phyloP scores from a whole-genome alignment of 495 filamentous ascomycete species.

The Sordaria brevicollis region DNA sequence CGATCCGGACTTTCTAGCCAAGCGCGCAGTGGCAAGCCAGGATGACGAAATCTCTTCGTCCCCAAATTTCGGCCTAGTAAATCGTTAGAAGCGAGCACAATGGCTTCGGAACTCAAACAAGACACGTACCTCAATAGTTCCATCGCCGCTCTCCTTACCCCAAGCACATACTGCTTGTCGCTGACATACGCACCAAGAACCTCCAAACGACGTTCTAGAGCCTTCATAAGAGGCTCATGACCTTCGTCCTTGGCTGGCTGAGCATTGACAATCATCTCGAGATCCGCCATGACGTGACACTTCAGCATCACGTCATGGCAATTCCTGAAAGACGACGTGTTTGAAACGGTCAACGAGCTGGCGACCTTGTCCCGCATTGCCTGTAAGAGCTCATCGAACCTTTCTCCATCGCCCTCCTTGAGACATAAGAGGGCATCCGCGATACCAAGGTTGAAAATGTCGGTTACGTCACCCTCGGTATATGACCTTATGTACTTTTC shows the following conservation, averaged over 20 bases:
- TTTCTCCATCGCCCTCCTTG: slow-evolving; percentile 37
- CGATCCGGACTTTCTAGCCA: slow-evolving; percentile 76
- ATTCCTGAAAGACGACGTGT: slow-evolving; percentile 66
- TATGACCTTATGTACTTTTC: slow-evolving; percentile 52
- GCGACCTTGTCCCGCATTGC: slow-evolving; percentile 60
- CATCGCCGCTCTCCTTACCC: slow-evolving; percentile 78
- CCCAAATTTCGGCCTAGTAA: slow-evolving; percentile 34
- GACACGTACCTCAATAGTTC: slow-evolving; percentile 49
- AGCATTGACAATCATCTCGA: slow-evolving; percentile 64
- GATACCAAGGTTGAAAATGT: slow-evolving; percentile 75
- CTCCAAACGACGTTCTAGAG: slow-evolving; percentile 66
- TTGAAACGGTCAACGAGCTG: slow-evolving; percentile 58
- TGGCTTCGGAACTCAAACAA: slow-evolving; percentile 17
- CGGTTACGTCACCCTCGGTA: slow-evolving; percentile 39
- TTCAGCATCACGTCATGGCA: slow-evolving; percentile 74
- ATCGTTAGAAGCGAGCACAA: slow-evolving; percentile 18
- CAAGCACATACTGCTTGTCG: slow-evolving; percentile 92
- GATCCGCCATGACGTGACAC: slow-evolving; percentile 76
- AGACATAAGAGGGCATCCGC: slow-evolving; percentile 62
- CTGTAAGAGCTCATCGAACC: slow-evolving; percentile 50
- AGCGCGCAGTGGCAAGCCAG: slow-evolving; percentile 77
- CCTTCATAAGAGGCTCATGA: slow-evolving; percentile 39
- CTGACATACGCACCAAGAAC: slow-evolving; percentile 74
- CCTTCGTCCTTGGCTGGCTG: slow-evolving; percentile 24
- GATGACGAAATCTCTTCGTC: slow-evolving; percentile 66